A percentile compares a stretch with the other conserved stretches of the same genome.
Evolutionary conservation across 2,329 filamentous ascomycete species (phyloP).

Genomic region (Huntiella savannae): DNA sequence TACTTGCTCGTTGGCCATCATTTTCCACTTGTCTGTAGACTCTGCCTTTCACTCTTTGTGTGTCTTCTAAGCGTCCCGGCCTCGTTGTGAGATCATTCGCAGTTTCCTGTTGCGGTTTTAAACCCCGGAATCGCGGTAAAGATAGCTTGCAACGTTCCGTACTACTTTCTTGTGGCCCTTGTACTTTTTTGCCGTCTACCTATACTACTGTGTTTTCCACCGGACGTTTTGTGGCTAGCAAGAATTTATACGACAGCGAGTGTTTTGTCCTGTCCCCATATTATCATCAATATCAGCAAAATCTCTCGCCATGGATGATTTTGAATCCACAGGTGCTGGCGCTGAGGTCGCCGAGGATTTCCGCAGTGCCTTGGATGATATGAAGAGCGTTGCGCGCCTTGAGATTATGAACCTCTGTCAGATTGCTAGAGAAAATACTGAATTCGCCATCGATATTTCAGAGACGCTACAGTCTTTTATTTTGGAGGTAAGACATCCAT

Average conservation of each 20-base stretch:
- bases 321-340: slow-evolving; percentile 7
- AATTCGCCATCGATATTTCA: slow-evolving; percentile 85
- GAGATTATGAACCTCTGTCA: slow-evolving; percentile 96
- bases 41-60: background rate
- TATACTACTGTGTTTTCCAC: too few species aligned
- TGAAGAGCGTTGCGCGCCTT: slow-evolving; percentile 76
- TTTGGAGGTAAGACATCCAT: slow-evolving; percentile 50
- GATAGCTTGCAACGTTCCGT: too few species aligned
- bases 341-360: slow-evolving; percentile 83
- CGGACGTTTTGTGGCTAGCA: too few species aligned
- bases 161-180: too few species aligned
- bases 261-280: too few species aligned
- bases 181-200: too few species aligned
- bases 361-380: slow-evolving; percentile 76
- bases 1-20: background rate
- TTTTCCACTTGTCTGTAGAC: background rate
- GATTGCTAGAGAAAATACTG: slow-evolving; percentile 93
- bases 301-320: slow-evolving; percentile 7
- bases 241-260: too few species aligned
- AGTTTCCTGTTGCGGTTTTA: too few species aligned
- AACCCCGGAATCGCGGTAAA: too few species aligned
- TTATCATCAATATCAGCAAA: too few species aligned
- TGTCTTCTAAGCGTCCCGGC: background rate
- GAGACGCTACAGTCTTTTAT: slow-evolving; percentile 84
- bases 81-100: too few species aligned